Evolutionary conservation across 2,329 filamentous ascomycete genomes (phyloP).

Genomic region (Chrysoporthe deuterocubensis): DNA sequence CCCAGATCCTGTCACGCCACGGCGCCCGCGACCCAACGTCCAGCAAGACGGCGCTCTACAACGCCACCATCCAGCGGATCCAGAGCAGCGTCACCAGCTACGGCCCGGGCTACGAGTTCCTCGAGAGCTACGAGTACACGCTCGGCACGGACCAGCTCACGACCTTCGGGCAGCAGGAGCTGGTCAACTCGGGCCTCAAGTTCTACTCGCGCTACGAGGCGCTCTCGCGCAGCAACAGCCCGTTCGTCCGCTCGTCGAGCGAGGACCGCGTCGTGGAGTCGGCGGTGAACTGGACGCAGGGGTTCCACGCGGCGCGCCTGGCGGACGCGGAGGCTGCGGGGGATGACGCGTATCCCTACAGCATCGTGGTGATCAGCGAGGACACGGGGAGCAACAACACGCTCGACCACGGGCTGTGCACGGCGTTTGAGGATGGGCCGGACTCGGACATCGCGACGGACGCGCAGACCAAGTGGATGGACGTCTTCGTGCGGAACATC

Average conservation of each 20-base stretch:
- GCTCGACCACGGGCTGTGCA: constrained; percentile 74
- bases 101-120: constrained; percentile 67
- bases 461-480: constrained; percentile 62
- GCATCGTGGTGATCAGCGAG: constrained; percentile 74
- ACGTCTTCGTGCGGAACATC: constrained; percentile 69
- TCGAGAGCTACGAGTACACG: constrained; percentile 71
- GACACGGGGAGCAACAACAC: constrained; percentile 74
- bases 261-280: constrained; percentile 54
- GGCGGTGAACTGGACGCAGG: constrained; percentile 74
- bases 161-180: constrained; percentile 67
- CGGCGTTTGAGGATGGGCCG: constrained; percentile 67
- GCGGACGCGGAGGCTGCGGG: constrained; percentile 44
- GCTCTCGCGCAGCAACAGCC: constrained; percentile 61
- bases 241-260: constrained; percentile 50
- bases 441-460: constrained; percentile 51
- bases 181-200: constrained; percentile 74
- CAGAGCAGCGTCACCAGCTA: constrained; percentile 62
- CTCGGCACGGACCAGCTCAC: constrained; percentile 61
- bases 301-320: constrained; percentile 65
- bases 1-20: constrained; percentile 80
- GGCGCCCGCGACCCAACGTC: constrained; percentile 81
- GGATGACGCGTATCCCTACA: constrained; percentile 51
- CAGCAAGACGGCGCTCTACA: constrained; percentile 68
- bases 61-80: constrained; percentile 66
- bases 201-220: constrained; percentile 75